Base-by-base conservation (phyloP, 2,329 filamentous ascomycete genomes). In the Thelonectria olida region DNA sequence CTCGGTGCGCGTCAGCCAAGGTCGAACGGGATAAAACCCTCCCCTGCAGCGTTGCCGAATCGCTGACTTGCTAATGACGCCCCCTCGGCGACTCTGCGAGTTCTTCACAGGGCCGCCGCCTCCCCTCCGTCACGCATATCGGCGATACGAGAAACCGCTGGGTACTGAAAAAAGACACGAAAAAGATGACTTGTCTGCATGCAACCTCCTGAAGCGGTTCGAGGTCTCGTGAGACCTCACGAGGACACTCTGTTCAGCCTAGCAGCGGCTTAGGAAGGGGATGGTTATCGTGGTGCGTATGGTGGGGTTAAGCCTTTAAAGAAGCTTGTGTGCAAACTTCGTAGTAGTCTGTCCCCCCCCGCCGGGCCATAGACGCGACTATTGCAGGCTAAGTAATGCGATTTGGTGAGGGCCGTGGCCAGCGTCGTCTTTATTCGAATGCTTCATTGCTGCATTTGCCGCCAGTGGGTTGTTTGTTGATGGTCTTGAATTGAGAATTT, bases 1-100 rank as follows among this genome's bases (percentile, higher is more conserved):
- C 56, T 48, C 49, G 49, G 41, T 34, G 54, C 47, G 47, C 54
- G 45, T 50, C 31, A 19, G 45, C 42, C 47, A 36, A 22, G 28
- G 34, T 15, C 31, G 13, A 41, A n/a, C 4, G 38, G 38, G 6
- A 20, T 5, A 50, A 39, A 17, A 39, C 19, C 36, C 36, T 12
- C 19, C 7, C 23, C 54, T 31, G 27, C 45, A 28, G 27, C 28
- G 28, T 27, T 19, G 19, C 25, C 2, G 34, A 38, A 34, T 34
- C 31, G 31, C 31, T 34, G 31, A 13, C 31, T 15, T 34, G 31
- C 31, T 34, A 34, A 34, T 34, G 31, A 10, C 31, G 31, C 31
- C 31, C 31, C 31, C 6, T 10, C 15, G 31, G 31, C 31, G n/a
- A n/a, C n/a, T n/a, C n/a, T n/a, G n/a, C n/a, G n/a, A n/a, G n/a